A percentile compares a stretch with the other conserved stretches of the same genome.
These are phyloP conservation scores for Aspergillus sp. DNA, from an alignment of 2,329 filamentous ascomycete genomes.

Conservation along the genomic window DNA sequence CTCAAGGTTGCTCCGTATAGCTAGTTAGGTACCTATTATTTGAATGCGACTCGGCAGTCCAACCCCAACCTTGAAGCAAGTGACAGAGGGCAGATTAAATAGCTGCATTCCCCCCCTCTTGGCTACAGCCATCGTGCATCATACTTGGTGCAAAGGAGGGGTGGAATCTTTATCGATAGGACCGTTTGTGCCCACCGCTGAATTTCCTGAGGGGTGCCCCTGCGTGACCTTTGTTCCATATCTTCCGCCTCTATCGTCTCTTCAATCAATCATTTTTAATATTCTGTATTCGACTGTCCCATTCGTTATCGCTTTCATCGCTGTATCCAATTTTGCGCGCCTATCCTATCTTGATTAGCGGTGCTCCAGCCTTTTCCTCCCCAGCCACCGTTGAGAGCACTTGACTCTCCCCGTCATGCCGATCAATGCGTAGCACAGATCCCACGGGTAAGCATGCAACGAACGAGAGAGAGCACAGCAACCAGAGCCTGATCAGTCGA, in stretches of 20 bases:
- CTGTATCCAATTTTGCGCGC: constrained; percentile 3
- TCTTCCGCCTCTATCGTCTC: neutral
- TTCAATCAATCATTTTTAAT: constrained; percentile 4
- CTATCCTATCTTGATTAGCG: constrained; percentile 5
- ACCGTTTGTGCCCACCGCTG: constrained; percentile 14
- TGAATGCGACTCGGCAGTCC: neutral
- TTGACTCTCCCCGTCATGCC: constrained; percentile 9
- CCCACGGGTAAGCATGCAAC: constrained; percentile 11
- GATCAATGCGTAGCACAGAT: constrained; percentile 17
- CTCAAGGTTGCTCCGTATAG: neutral
- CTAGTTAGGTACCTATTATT: neutral
- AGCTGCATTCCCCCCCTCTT: constrained; percentile 2
- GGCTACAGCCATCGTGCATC: constrained; percentile 5
- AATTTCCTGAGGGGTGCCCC: constrained; percentile 26
- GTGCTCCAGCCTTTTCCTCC: constrained; percentile 3
- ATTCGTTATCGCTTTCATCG: constrained; percentile 5
- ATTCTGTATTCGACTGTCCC: neutral
- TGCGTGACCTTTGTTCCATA: constrained; percentile 23
- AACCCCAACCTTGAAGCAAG: neutral
- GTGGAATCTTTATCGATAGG: constrained; percentile 33
- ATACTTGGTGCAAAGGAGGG: constrained; percentile 24
- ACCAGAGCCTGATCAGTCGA: neutral
- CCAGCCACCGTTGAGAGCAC: constrained; percentile 24
- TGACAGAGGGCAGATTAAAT: neutral
- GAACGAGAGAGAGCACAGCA: neutral